These are phyloP conservation scores for Circinella minor DNA, from an alignment of 371 early-diverging fungal genomes.

Conservation along the genomic window DNA sequence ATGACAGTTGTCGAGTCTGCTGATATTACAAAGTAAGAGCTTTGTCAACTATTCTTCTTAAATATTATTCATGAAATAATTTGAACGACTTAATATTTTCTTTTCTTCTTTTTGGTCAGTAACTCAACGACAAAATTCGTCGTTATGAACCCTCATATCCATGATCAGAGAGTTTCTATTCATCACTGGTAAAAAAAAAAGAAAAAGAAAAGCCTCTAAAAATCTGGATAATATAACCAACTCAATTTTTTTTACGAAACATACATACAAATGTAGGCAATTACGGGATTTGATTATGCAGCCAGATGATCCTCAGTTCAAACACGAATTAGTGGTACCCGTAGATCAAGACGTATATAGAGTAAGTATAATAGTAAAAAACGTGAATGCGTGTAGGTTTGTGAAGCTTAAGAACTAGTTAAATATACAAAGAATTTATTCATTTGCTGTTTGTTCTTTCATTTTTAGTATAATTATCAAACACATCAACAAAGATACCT, in stretches of 20 bases:
- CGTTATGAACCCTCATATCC: constrained; percentile 44
- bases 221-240: too few species aligned
- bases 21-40: constrained; percentile 15
- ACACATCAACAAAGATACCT: constrained; percentile 41
- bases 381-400: too few species aligned
- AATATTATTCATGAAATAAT: neutral
- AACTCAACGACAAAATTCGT: constrained; percentile 32
- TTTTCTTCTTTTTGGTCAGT: neutral
- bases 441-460: neutral
- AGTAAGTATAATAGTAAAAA: constrained; percentile 16
- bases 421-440: neutral
- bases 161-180: constrained; percentile 62
- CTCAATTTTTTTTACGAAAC: too few species aligned
- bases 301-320: constrained; percentile 42
- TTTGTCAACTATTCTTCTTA: too few species aligned
- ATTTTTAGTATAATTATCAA: constrained; percentile 63
- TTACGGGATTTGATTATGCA: constrained; percentile 87
- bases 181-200: constrained; percentile 61
- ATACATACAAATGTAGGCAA: constrained; percentile 70
- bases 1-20: constrained; percentile 20
- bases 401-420: too few species aligned
- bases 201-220: too few species aligned
- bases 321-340: constrained; percentile 41
- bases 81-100: too few species aligned
- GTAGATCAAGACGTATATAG: constrained; percentile 42